Evolutionary conservation across 441 rosid species (phyloP).

Genomic region (Biscutella laevigata): DNA sequence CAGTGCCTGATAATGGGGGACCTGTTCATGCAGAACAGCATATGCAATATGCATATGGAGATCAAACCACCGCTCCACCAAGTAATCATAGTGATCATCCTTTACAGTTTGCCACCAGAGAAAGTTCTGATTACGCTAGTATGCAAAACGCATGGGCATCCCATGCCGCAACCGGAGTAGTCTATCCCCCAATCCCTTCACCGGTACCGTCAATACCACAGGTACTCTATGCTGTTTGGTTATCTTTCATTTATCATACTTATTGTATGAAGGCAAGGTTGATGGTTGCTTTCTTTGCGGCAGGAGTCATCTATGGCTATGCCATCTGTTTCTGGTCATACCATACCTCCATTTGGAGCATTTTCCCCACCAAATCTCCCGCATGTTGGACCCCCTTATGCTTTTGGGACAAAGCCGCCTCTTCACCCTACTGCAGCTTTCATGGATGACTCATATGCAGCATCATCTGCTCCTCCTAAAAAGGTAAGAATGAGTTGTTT

Average conservation of each 20-base stretch:
- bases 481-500: constrained; percentile 41
- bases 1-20: constrained; percentile 37
- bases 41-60: constrained; percentile 44
- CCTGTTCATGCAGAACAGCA: constrained; percentile 37
- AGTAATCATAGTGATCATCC: constrained; percentile 57
- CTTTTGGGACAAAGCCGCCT: constrained; percentile 45
- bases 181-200: constrained; percentile 56
- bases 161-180: constrained; percentile 39
- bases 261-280: constrained; percentile 2
- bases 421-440: constrained; percentile 55
- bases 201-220: constrained; percentile 47
- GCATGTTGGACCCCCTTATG: constrained; percentile 49
- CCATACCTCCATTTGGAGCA: constrained; percentile 60
- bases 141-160: constrained; percentile 60
- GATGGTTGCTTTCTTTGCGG: constrained; percentile 34
- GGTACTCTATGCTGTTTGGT: constrained; percentile 34
- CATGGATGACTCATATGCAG: constrained; percentile 62
- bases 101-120: constrained; percentile 56
- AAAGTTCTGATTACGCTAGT: constrained; percentile 44
- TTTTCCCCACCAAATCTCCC: constrained; percentile 57
- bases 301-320: constrained; percentile 46
- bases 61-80: constrained; percentile 43
- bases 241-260: constrained; percentile 5
- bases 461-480: constrained; percentile 54
- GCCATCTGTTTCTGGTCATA: constrained; percentile 55